These are phyloP conservation scores for Acmispon strigosus DNA, from an alignment of 306 rosid species.

Conservation along the genomic window DNA sequence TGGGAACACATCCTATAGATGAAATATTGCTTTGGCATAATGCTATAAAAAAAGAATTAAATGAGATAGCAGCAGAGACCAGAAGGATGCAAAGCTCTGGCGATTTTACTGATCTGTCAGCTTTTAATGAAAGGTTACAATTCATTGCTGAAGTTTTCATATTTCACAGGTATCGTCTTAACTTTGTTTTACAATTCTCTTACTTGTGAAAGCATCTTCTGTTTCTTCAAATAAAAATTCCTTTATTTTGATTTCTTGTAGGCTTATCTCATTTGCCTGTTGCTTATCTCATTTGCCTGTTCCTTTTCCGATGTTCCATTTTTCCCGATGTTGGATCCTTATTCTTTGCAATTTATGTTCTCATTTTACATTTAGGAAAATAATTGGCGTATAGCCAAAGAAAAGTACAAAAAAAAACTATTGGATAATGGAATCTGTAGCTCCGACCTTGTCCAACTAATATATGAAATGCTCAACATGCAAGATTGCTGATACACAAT, in stretches of 20 bases:
- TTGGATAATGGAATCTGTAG: background rate
- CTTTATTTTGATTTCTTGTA: background rate
- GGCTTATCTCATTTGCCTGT: constrained; percentile 8
- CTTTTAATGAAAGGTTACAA: constrained; percentile 85
- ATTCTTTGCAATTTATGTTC: background rate
- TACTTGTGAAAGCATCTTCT: constrained; percentile 14
- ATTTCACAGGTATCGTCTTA: constrained; percentile 72
- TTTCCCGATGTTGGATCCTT: background rate
- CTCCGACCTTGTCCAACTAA: background rate
- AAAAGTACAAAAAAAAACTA: background rate
- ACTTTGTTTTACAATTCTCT: constrained; percentile 9
- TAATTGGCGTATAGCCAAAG: background rate
- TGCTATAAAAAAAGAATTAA: constrained; percentile 81
- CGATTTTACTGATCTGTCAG: constrained; percentile 70
- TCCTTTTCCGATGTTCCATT: background rate
- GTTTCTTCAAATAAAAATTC: constrained; percentile 4
- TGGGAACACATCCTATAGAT: constrained; percentile 75
- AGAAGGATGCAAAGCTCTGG: constrained; percentile 51
- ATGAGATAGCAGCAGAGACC: constrained; percentile 60
- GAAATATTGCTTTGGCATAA: constrained; percentile 97
- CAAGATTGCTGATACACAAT: background rate
- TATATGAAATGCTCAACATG: background rate
- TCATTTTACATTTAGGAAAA: constrained; percentile 3
- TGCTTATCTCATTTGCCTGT: constrained; percentile 7
- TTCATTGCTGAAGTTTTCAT: constrained; percentile 97